Percentiles rank a stretch among this genome's conserved stretches.
Evolutionary conservation across 2,329 filamentous ascomycete species (phyloP).

Genomic region (Lachnellula willkommii): DNA sequence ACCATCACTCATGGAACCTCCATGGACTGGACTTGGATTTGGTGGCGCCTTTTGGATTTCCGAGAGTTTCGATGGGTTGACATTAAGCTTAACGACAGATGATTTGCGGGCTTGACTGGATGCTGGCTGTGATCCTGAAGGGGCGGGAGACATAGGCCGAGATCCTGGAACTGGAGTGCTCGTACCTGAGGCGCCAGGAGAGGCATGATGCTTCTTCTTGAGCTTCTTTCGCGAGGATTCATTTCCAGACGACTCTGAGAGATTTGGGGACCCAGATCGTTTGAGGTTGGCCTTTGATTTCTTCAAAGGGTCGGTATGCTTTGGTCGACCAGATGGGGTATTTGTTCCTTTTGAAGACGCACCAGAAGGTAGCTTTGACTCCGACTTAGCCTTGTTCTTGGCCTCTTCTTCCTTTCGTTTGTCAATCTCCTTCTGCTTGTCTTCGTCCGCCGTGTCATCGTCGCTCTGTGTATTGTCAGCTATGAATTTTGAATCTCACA

Average conservation of each 20-base stretch:
- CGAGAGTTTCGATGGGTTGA: slow-evolving; percentile 28
- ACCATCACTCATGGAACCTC: slow-evolving; percentile 63
- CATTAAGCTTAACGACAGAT: slow-evolving; percentile 26
- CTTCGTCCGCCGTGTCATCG: slow-evolving; percentile 42
- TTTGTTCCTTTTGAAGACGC: slow-evolving; percentile 65
- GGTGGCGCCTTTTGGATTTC: slow-evolving; percentile 24
- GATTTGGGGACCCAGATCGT: slow-evolving; percentile 76
- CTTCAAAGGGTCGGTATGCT: slow-evolving; percentile 46
- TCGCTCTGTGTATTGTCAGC: slow-evolving; percentile 41
- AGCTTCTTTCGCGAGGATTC: slow-evolving; percentile 80
- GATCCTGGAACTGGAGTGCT: slow-evolving; percentile 48
- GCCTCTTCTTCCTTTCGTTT: slow-evolving; percentile 54
- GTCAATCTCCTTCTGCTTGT: slow-evolving; percentile 61
- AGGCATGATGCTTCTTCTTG: slow-evolving; percentile 58
- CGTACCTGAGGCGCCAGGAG: slow-evolving; percentile 47
- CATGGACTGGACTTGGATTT: slow-evolving; percentile 35
- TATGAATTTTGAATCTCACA: slow-evolving; percentile 11
- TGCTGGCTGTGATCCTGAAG: slow-evolving; percentile 18
- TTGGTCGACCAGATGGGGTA: slow-evolving; percentile 55
- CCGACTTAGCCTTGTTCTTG: slow-evolving; percentile 46
- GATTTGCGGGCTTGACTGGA: slow-evolving; percentile 25
- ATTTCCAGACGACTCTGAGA: slow-evolving; percentile 83
- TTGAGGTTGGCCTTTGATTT: slow-evolving; percentile 60
- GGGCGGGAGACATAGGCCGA: slow-evolving; percentile 25
- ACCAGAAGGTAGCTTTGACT: slow-evolving; percentile 41